Base-by-base conservation (phyloP, 139 green algal genomes). In the Trebouxia sp. region DNA sequence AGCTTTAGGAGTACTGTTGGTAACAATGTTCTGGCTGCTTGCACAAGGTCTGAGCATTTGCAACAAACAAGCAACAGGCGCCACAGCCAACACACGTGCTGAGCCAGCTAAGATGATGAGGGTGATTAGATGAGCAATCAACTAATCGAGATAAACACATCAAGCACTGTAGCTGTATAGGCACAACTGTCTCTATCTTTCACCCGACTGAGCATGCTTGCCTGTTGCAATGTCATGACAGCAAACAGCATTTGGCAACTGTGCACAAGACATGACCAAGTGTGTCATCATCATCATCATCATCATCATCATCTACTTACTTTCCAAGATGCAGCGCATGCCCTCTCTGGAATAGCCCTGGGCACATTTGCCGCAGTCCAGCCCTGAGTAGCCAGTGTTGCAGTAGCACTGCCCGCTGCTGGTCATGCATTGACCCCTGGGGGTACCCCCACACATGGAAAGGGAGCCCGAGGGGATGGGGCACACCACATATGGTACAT, bases 361-460 rank as follows among this genome's bases (percentile, higher is more conserved):
- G 15, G 65, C 26, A 51, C 78, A 83, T 15, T 41, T 78, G 78
- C 65, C 45, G 32, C 78, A 83, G 65, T 83, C 78, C 7, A 30
- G 24, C 0, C 78, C 65, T 35, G 65, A 20, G 45, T 83, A 83
- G 32, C 78, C 78, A 15, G 32, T 58, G 30, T 22, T 53, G 62
- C 78, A 83, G 22, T 8, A 24, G 32, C 78, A 83, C 6, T 50
- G 28, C 15, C 78, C 62, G 22, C 38, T 83, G 32, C 38, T 56
- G 26, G 78, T 70, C 17, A 53, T 37, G 65, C 78, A 83, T 10
- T 78, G 45, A 9, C 78, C 78, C 9, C 78, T 32, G 24, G 78
- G 78, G 20, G 43, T 50, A 9, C 78, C 78, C 6, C 78, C 78
- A 43, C 78, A 83, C 78, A 77, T 77, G 42, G 65, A 78, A 17